Conservation (phyloP, 306 rosid species). For the Ormosia semicastrata region DNA sequence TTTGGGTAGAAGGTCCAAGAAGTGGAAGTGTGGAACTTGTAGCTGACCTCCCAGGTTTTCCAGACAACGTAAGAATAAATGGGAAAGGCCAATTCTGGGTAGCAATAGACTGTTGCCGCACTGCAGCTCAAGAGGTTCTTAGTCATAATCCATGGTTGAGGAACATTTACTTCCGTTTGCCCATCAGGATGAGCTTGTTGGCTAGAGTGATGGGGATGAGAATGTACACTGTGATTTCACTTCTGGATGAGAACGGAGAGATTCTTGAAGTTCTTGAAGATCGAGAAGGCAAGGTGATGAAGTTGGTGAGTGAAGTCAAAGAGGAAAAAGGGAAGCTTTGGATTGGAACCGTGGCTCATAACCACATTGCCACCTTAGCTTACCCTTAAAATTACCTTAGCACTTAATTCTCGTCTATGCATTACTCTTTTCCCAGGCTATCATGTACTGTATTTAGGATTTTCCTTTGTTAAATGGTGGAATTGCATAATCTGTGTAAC, state of each 20-base stretch:
- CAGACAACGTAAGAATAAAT: conserved; percentile 87
- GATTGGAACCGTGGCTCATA: conserved; percentile 97
- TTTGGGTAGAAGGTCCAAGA: conserved; percentile 68
- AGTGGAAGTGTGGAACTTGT: conserved; percentile 48
- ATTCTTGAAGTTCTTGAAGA: conserved; percentile 87
- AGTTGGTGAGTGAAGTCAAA: conserved; percentile 87
- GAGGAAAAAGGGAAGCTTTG: conserved; percentile 74
- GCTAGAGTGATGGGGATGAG: conserved; percentile 80
- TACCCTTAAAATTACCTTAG: conserved; percentile 40
- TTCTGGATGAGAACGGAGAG: conserved; percentile 57
- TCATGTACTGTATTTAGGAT: not conserved
- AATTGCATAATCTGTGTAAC: conserved; percentile 13
- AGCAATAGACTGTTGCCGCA: conserved; percentile 93
- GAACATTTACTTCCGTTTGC: conserved; percentile 70
- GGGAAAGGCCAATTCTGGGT: conserved; percentile 79
- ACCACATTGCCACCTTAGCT: conserved; percentile 79
- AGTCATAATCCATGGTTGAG: conserved; percentile 79
- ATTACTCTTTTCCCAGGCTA: not conserved
- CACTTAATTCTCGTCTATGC: not conserved
- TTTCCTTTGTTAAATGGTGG: not conserved
- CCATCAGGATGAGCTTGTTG: conserved; percentile 60
- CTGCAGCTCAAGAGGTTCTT: conserved; percentile 65
- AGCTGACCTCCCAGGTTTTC: conserved; percentile 80
- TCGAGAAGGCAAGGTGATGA: conserved; percentile 64
- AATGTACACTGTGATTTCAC: conserved; percentile 80